Percentiles rank a stretch among this genome's conserved stretches.
Conservation (phyloP, 2,329 filamentous ascomycete genomes). For the Alternaria longipes region DNA sequence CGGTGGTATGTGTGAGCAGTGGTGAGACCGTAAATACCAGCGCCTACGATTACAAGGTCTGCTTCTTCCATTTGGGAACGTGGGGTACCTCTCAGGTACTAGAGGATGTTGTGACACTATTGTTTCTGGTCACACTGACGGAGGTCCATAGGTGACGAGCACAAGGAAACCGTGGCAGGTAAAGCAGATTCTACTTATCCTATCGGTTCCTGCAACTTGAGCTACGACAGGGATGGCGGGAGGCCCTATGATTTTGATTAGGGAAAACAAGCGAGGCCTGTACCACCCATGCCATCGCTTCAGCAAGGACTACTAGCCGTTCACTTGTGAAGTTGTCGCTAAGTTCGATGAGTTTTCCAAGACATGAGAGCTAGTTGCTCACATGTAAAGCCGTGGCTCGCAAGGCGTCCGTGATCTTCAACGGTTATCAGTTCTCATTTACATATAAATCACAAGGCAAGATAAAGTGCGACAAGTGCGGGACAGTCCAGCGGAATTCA, state of each 20-base stretch:
- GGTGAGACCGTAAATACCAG: slow-evolving; percentile 54
- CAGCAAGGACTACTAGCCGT: neutral
- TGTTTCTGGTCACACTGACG: neutral
- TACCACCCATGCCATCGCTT: neutral
- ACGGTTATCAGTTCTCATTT: neutral
- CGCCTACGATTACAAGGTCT: slow-evolving; percentile 22
- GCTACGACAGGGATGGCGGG: neutral
- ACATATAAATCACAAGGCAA: neutral
- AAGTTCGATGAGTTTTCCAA: neutral
- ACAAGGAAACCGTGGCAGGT: neutral
- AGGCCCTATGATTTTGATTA: neutral
- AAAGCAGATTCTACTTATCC: neutral
- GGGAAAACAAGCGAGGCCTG: slow-evolving; percentile 8
- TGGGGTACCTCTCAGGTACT: neutral
- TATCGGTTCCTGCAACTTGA: neutral
- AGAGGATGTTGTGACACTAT: neutral
- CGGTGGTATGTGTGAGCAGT: slow-evolving; percentile 58
- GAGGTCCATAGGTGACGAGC: neutral
- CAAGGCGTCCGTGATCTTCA: neutral
- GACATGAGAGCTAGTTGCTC: neutral
- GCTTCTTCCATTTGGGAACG: slow-evolving; percentile 14
- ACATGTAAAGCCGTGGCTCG: neutral
- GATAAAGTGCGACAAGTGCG: neutral
- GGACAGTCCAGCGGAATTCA: neutral
- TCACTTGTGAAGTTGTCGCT: neutral